A percentile compares a stretch with the other conserved stretches of the same genome.
phyloP scores from a whole-genome alignment of 2,329 filamentous ascomycete genomes.

The Chaetothyriales sp. region DNA sequence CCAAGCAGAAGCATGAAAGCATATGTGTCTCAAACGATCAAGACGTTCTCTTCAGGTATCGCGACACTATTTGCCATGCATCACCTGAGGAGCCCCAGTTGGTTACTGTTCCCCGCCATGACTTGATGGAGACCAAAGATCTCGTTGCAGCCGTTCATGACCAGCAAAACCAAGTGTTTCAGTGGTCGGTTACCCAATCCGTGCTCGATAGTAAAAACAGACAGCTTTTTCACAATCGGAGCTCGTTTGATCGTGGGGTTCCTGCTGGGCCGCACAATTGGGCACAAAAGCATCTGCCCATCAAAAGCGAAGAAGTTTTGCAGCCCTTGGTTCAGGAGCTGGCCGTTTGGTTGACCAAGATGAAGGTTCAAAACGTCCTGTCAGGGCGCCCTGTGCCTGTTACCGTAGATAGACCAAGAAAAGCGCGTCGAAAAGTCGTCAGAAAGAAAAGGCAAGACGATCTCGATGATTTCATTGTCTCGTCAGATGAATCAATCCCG shows the following conservation, averaged over 20 bases:
- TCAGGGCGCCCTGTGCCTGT: slow-evolving; percentile 22
- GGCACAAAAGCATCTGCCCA: slow-evolving; percentile 73
- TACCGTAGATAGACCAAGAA: slow-evolving; percentile 15
- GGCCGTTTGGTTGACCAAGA: slow-evolving; percentile 62
- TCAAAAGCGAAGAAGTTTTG: slow-evolving; percentile 53
- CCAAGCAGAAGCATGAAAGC: background rate
- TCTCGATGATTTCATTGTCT: slow-evolving; percentile 65
- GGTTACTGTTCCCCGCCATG: background rate
- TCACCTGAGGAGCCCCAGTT: background rate
- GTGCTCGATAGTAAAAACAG: background rate
- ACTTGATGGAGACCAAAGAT: background rate
- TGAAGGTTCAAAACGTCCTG: slow-evolving; percentile 64
- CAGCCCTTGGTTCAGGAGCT: slow-evolving; percentile 63
- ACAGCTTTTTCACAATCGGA: slow-evolving; percentile 28
- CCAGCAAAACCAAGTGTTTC: background rate
- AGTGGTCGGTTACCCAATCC: background rate
- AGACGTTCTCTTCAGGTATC: background rate
- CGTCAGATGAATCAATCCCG: slow-evolving; percentile 60
- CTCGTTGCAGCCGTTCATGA: background rate
- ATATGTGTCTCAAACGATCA: background rate
- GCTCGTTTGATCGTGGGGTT: slow-evolving; percentile 63
- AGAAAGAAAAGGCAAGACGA: slow-evolving; percentile 51
- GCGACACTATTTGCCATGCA: background rate
- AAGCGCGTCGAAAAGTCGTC: slow-evolving; percentile 37
- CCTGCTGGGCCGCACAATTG: slow-evolving; percentile 57